Percentiles rank a stretch among this genome's conserved stretches.
Evolutionary conservation across 1,284 basidiomycete genomes (phyloP).

Genomic region (Schizophyllum commune): DNA sequence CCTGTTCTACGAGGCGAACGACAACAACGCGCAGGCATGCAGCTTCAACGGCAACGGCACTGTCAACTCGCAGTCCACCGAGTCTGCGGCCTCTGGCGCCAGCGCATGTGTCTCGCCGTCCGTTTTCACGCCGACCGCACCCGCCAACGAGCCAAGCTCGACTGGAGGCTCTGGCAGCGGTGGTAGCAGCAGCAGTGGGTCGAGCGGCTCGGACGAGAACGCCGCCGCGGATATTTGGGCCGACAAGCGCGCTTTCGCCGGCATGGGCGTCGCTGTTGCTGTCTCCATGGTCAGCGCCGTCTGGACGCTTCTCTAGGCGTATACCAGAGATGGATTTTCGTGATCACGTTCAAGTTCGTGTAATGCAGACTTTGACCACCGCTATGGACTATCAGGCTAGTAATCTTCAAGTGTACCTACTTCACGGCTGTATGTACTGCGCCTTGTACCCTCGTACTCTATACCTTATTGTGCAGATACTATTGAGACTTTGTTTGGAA

Average conservation of each 20-base stretch:
- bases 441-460: too few species aligned
- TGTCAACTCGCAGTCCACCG: conserved; percentile 45
- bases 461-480: too few species aligned
- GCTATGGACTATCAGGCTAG: background rate
- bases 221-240: background rate
- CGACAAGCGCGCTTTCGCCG: background rate
- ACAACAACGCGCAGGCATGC: conserved; percentile 54
- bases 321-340: background rate
- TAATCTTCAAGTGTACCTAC: too few species aligned
- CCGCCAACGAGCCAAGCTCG: background rate
- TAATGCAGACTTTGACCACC: background rate
- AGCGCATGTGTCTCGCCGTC: conserved; percentile 64
- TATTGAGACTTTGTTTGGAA: too few species aligned
- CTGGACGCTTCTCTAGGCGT: background rate
- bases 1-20: conserved; percentile 65
- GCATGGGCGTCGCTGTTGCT: background rate
- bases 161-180: background rate
- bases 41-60: conserved; percentile 82
- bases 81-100: conserved; percentile 46
- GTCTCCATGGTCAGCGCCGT: background rate
- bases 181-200: background rate
- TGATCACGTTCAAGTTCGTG: background rate
- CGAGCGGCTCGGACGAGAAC: background rate
- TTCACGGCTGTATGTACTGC: too few species aligned
- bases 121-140: conserved; percentile 54